A percentile compares a stretch with the other conserved stretches of the same genome.
Evolutionary conservation across 495 filamentous ascomycete species (phyloP).

Genomic region (Chaetomium fimeti): DNA sequence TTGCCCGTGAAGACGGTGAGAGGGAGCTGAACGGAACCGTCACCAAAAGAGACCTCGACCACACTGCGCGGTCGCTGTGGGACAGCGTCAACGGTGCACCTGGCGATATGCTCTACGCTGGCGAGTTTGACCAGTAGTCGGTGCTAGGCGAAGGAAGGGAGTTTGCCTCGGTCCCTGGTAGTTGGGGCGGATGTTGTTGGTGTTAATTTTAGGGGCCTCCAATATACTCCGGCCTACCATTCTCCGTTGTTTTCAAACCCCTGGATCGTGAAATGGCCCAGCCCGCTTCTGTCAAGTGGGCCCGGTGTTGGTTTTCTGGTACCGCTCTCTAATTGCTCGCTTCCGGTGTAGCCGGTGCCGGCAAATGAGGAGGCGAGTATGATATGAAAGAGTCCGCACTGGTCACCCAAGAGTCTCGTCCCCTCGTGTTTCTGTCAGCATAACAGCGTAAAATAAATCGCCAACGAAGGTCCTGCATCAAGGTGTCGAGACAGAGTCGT

Average conservation of each 20-base stretch:
- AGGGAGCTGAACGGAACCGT: conserved; percentile 17
- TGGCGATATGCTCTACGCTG: conserved; percentile 26
- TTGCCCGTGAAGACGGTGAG: conserved; percentile 25
- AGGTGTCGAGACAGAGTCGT: neutral
- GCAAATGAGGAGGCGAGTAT: neutral
- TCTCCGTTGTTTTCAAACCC: neutral
- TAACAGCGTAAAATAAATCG: neutral
- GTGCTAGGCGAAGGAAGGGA: neutral
- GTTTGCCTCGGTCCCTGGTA: neutral
- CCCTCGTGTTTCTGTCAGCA: neutral
- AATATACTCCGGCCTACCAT: conserved; percentile 1
- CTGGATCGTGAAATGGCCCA: neutral
- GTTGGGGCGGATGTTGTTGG: neutral
- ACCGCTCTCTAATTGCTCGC: neutral
- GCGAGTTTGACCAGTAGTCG: conserved; percentile 24
- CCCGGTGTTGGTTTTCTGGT: neutral
- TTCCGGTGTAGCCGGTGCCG: conserved; percentile 10
- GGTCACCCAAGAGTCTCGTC: neutral
- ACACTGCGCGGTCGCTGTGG: conserved; percentile 24
- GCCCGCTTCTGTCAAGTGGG: neutral
- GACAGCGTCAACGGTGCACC: conserved; percentile 20
- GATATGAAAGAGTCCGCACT: neutral
- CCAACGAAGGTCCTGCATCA: conserved; percentile 5
- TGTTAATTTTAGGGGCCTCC: neutral
- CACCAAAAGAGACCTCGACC: conserved; percentile 19